Base-by-base conservation (phyloP, 1,284 basidiomycete species). In the Irpex rosettiformis region DNA sequence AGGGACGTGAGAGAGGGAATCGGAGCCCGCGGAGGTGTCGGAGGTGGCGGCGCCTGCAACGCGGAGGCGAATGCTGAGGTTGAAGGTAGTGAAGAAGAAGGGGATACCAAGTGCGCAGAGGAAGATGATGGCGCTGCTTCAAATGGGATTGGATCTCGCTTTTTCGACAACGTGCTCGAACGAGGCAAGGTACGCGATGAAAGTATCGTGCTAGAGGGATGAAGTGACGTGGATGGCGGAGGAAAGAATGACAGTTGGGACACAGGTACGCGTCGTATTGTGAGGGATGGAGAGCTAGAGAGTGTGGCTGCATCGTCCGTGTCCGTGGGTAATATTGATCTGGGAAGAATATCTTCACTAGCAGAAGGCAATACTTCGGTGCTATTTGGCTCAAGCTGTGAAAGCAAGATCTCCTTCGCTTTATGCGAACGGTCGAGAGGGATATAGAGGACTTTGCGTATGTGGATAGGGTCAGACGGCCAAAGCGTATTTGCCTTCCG, bases 401-500 rank as follows among this genome's bases (percentile, higher is more conserved):
- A 62, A 37, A 55, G 59, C 56, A 60, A 61, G 49, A 70, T 58
- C 13, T 70, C 64, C 54, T 66, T 72, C 48, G 71, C 65, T 25
- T 71, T 71, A 18, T 70, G 68, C 37, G 73, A 69, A 57, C 72
- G 74, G 64, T 78, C 72, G 27, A 88, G 65, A 1, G 94, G 94
- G 59, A 97, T 89, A 67, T 91, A 88, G 47, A 98, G 82, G 6
- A 85, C 79, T 45, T 86, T 86, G 42, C 94, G 88, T 33, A 94
- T 80, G 72, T 96, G 92, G 52, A 98, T 89, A 0, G 92, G 82
- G 70, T 97, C 95, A 13, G 90, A 89, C 1, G 91, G 73, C 94
- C 94, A 97, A 3, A 98, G 78, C 62, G 94, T 92, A 73, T 98
- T 98, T 43, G 86, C 86, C 64, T 85, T 82, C 51, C 94, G 48